Evolutionary conservation across 331 rosid genomes (phyloP), one percentile per base, ranked within the genome.

Genomic region (Spiraea crenata): DNA sequence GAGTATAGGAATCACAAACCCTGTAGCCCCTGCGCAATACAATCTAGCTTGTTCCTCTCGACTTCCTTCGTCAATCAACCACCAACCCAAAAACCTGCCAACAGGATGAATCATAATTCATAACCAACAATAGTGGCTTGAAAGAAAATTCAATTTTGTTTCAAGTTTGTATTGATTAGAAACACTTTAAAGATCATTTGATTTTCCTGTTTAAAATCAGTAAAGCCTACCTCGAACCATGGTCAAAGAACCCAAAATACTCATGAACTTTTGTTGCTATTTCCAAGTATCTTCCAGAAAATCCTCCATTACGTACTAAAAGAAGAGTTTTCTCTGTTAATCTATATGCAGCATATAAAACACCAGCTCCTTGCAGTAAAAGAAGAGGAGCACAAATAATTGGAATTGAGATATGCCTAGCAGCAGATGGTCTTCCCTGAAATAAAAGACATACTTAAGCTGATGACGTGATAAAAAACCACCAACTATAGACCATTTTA

Each of bases 51-150:
- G 96, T 84, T 92, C 98, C 84, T 92, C 98, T 71, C 74, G 80
- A 75, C 95, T 92, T 68, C 84, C 89, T 83, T 92, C 96, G 31
- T 92, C 98, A 50, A 89, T 92, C 15, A 89, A 92, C 98, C 96
- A 92, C 98, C 97, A 92, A 80, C 97, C 98, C 12, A 92, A 82
- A 68, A 92, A 82, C 82, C 98, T 89, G 79, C 52, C 52, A 74
- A 47, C 56, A 70, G 71, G 37, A 70, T 68, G 75, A 75, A 68
- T 47, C 31, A 25, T 25, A 25, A 25, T 25, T 25, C 73, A 57
- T 35, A 69, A 70, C 54, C 60, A 60, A 76, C 68, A 73, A 74
- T 16, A 55, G 54, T 35, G 61, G 40, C 58, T 54, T 25, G 51
- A 64, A 11, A 34, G 25, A 11, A 38, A 40, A n/a, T 31, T 50